Conservation (phyloP, 192 early-diverging fungal species). For the Dissophora globulifera region DNA sequence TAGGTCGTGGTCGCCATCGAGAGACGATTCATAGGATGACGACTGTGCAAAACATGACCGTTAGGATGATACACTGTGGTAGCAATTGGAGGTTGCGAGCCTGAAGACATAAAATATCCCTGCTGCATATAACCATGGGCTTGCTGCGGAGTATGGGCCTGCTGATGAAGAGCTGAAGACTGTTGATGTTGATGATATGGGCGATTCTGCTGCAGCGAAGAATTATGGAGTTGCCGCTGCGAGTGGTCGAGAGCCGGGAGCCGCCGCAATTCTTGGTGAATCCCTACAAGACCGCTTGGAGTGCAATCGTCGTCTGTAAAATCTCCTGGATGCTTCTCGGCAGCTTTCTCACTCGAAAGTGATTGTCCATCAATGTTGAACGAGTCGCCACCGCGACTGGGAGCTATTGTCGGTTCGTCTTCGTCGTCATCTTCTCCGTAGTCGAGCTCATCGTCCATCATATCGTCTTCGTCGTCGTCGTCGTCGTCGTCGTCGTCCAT, state of each 20-base stretch:
- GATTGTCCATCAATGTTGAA: neutral
- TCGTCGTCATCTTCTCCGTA: neutral
- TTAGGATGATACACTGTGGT: neutral
- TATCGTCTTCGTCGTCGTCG: neutral
- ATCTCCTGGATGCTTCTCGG: neutral
- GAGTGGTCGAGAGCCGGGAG: neutral
- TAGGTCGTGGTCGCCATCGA: neutral
- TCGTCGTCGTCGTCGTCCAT: neutral
- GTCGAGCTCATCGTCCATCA: neutral
- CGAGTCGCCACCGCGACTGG: neutral
- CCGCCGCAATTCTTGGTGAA: constrained; percentile 16
- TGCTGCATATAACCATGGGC: neutral
- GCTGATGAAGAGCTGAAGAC: neutral
- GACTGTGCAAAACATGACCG: constrained; percentile 12
- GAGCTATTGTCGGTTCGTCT: neutral
- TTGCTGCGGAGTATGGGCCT: neutral
- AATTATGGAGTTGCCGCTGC: neutral
- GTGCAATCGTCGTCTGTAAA: constrained; percentile 17
- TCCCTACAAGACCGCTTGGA: constrained; percentile 30
- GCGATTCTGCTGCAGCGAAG: neutral
- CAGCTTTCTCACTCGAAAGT: neutral
- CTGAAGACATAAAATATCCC: neutral
- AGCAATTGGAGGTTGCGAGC: neutral
- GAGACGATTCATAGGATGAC: constrained; percentile 11
- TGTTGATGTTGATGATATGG: neutral